Evolutionary conservation across 1,284 basidiomycete genomes (phyloP), one percentile per base, ranked within the genome.

Genomic region (Ustilago loliicola): DNA sequence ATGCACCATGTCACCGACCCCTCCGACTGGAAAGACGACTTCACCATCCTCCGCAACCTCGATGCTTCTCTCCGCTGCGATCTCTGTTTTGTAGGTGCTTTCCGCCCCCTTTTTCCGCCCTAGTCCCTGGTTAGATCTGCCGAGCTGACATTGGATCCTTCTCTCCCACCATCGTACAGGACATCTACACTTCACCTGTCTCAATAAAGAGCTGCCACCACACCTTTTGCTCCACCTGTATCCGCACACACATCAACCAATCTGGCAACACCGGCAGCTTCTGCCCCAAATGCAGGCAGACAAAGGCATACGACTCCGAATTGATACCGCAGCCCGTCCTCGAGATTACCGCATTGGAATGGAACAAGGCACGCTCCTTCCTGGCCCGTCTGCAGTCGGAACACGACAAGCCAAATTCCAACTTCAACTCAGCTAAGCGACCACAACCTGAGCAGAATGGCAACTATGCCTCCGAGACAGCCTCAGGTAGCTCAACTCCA

Each of bases 191-290:
- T 0, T 83, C 83, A 1, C 84, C 84, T 11, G 84, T 85, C 29
- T 77, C 80, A 13, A 57, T 85, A 48, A 78, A 77, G 52, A 81
- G 78, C 60, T 85, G 84, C 55, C 47, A 68, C 23, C 84, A 85
- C 54, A 65, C 79, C 15, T 85, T 83, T 51, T 85, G 84, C 79
- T 84, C 83, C 15, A 62, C 66, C 13, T 85, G 84, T 63, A 83
- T 85, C 15, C 83, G 84, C 21, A 82, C 72, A 15, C 80, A 82
- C 53, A 84, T 85, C 72, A 85, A 85, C 50, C 83, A 85, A 61
- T 70, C 82, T 3, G 79, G 81, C 27, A 79, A 72, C 32, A 57
- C 52, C 27, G 80, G 84, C 13, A 58, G 72, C 30, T 81, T 82
- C 66, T 85, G 84, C 57, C 84, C 84, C 61, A 82, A 83, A 45